Evolutionary conservation across 1,284 basidiomycete genomes (phyloP).

Genomic region (Fomitiporia mediterranea): DNA sequence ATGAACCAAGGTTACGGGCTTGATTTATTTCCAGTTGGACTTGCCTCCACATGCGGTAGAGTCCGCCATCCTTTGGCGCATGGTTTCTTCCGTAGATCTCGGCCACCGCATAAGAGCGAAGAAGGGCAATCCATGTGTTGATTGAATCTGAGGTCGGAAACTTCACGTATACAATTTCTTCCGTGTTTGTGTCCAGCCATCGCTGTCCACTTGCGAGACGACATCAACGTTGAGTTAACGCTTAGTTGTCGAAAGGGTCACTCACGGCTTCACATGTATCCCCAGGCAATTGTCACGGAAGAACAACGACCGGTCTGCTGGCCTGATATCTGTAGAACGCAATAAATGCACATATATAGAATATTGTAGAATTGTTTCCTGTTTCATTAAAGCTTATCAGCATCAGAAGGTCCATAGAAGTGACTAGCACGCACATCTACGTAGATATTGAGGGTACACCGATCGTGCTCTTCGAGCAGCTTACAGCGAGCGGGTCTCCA

Average conservation of each 20-base stretch:
- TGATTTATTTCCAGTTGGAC: constrained; percentile 65
- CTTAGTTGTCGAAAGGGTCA: constrained; percentile 15
- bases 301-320: constrained; percentile 65
- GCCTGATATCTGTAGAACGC: constrained; percentile 69
- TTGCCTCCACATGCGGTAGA: constrained; percentile 82
- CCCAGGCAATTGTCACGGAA: constrained; percentile 65
- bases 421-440: constrained; percentile 49
- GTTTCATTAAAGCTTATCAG: constrained; percentile 14
- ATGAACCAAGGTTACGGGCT: constrained; percentile 60
- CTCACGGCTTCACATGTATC: constrained; percentile 58
- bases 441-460: constrained; percentile 65
- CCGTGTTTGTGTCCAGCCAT: constrained; percentile 48
- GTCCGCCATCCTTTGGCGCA: constrained; percentile 57
- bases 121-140: constrained; percentile 67
- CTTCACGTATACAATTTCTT: constrained; percentile 68
- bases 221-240: background rate
- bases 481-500: constrained; percentile 71
- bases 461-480: constrained; percentile 59
- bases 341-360: constrained; percentile 67
- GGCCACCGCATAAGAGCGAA: constrained; percentile 71
- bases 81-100: constrained; percentile 67
- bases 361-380: constrained; percentile 70
- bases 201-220: constrained; percentile 46
- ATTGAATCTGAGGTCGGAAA: constrained; percentile 56
- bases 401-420: background rate